Evolutionary conservation across 352 stramenopile species (phyloP).

Genomic region (Phytophthora vignae): DNA sequence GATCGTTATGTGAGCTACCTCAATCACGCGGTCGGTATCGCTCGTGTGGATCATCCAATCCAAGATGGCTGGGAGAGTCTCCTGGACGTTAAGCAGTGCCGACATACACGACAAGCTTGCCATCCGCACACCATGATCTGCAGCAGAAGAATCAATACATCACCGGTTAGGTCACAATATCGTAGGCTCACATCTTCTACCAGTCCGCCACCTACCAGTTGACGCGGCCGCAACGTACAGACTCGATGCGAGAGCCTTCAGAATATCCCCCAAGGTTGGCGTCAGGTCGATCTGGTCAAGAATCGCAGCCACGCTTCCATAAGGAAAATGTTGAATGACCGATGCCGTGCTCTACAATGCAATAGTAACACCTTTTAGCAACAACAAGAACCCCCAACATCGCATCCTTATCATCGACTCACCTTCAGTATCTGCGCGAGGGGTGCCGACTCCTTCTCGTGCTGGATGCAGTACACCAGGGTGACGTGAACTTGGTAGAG

Average conservation of each 20-base stretch:
- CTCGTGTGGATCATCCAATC: slow-evolving; percentile 78
- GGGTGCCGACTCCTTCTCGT: slow-evolving; percentile 68
- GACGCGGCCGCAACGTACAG: slow-evolving; percentile 68
- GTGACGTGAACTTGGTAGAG: slow-evolving; percentile 86
- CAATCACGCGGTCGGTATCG: slow-evolving; percentile 50
- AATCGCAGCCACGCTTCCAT: slow-evolving; percentile 61
- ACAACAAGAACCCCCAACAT: neutral
- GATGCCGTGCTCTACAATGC: slow-evolving; percentile 60
- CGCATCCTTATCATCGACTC: neutral
- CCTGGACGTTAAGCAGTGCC: slow-evolving; percentile 76
- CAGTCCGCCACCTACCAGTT: slow-evolving; percentile 45
- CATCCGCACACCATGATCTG: slow-evolving; percentile 84
- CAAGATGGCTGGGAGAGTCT: slow-evolving; percentile 65
- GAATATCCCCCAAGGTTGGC: slow-evolving; percentile 64
- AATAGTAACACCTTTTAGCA: neutral
- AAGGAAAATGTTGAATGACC: slow-evolving; percentile 84
- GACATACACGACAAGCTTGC: slow-evolving; percentile 84
- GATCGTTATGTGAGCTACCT: slow-evolving; percentile 72
- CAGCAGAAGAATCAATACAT: neutral
- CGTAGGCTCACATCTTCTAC: neutral
- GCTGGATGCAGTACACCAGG: slow-evolving; percentile 84
- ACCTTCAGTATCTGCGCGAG: slow-evolving; percentile 83
- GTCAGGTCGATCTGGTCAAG: slow-evolving; percentile 62
- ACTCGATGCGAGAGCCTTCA: slow-evolving; percentile 75
- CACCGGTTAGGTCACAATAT: neutral